These are phyloP conservation scores for Alloascoidea hylecoeti DNA, from an alignment of 805 yeast genomes.

Conservation along the genomic window DNA sequence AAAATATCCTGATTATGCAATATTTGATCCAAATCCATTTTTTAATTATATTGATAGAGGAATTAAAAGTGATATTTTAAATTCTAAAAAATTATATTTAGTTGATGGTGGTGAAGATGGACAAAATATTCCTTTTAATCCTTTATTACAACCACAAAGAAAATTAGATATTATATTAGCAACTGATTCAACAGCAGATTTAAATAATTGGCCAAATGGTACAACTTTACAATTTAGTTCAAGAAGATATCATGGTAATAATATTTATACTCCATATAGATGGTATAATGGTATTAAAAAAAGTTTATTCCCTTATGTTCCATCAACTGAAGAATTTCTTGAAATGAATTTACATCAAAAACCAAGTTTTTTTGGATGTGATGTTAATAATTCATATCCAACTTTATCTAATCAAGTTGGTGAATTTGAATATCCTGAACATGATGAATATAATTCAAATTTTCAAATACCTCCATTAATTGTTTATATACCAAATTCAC, in stretches of 20 bases:
- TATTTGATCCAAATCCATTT: constrained; percentile 67
- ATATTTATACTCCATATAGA: constrained; percentile 38
- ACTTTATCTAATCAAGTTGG: no score
- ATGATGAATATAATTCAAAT: no score
- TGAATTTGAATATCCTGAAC: constrained; percentile 22
- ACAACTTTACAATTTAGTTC: no score
- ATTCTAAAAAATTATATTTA: constrained; percentile 25
- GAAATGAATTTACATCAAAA: constrained; percentile 44
- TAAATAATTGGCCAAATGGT: constrained; percentile 51
- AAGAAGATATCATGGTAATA: no score
- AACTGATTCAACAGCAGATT: constrained; percentile 42
- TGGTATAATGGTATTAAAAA: constrained; percentile 37
- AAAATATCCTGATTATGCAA: constrained; percentile 55
- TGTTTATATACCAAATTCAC: constrained; percentile 65
- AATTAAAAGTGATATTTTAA: constrained; percentile 20
- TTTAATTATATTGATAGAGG: constrained; percentile 26
- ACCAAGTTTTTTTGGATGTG: constrained; percentile 80
- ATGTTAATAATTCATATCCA: no score
- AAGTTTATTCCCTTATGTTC: constrained; percentile 69
- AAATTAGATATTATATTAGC: constrained; percentile 50
- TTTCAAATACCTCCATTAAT: constrained; percentile 56
- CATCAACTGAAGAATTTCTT: constrained; percentile 48
- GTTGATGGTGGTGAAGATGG: constrained; percentile 66
- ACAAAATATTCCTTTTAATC: constrained; percentile 51
- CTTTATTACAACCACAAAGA: constrained; percentile 45